Evolutionary conservation across 768 basidiomycete species (phyloP).

Genomic region (Baorangia bicolor): DNA sequence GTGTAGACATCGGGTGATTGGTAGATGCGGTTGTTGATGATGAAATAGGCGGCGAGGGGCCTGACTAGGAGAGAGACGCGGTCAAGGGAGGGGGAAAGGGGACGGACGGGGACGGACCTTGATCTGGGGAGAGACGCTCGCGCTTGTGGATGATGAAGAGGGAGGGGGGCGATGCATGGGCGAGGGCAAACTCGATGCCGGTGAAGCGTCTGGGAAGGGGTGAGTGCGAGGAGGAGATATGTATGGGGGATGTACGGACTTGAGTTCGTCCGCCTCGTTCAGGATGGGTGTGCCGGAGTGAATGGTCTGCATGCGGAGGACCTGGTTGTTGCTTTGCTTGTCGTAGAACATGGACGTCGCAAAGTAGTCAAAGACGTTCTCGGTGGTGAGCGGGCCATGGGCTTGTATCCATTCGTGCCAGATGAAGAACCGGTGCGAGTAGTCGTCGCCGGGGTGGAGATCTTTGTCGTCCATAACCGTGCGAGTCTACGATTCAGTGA

Average conservation of each 20-base stretch:
- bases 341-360: slow-evolving; percentile 91
- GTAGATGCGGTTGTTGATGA: slow-evolving; percentile 87
- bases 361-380: slow-evolving; percentile 90
- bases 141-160: slow-evolving; percentile 91
- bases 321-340: slow-evolving; percentile 90
- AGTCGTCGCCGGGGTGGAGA: slow-evolving; percentile 79
- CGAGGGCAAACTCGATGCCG: slow-evolving; percentile 84
- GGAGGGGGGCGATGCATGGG: slow-evolving; percentile 74
- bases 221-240: slow-evolving; percentile 1
- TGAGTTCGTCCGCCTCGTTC: slow-evolving; percentile 86
- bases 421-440: slow-evolving; percentile 80
- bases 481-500: too few relatives aligned
- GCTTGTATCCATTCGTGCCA: slow-evolving; percentile 93
- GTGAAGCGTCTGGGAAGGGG: slow-evolving; percentile 64
- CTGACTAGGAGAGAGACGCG: slow-evolving; percentile 46
- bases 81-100: not conserved
- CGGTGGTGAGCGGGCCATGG: slow-evolving; percentile 70
- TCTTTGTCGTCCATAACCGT: slow-evolving; percentile 51
- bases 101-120: slow-evolving; percentile 51
- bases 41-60: slow-evolving; percentile 81
- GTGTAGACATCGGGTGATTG: slow-evolving; percentile 85
- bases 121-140: slow-evolving; percentile 77
- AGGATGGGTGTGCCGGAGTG: slow-evolving; percentile 73
- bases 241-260: slow-evolving; percentile 36
- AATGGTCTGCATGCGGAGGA: slow-evolving; percentile 91